A percentile compares a stretch with the other conserved stretches of the same genome.
phyloP scores from a whole-genome alignment of 495 filamentous ascomycete species.

The Xylaria intraflava region DNA sequence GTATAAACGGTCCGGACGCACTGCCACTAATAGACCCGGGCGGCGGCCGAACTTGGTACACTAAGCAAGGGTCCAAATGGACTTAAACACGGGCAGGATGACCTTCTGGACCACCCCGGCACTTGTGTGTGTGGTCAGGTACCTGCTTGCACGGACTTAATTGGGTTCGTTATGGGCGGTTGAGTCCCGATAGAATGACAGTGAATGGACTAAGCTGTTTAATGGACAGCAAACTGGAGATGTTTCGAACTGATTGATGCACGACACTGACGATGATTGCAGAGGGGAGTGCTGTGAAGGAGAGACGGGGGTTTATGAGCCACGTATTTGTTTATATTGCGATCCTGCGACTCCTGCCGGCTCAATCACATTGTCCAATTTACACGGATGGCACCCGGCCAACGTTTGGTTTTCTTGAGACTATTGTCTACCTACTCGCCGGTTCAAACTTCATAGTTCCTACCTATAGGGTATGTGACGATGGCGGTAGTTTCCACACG shows the following conservation, averaged over 20 bases:
- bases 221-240: constrained; percentile 1
- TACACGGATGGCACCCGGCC: not conserved
- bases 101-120: too few relatives aligned
- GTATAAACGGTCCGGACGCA: constrained; percentile 4
- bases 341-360: not conserved
- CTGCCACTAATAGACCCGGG: not conserved
- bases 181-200: too few relatives aligned
- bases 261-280: constrained; percentile 5
- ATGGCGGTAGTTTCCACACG: too few relatives aligned
- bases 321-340: constrained; percentile 1
- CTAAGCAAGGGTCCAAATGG: constrained; percentile 1
- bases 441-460: not conserved
- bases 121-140: too few relatives aligned
- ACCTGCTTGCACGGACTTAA: too few relatives aligned
- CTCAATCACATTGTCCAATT: not conserved
- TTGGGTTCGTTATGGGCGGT: too few relatives aligned
- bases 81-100: too few relatives aligned
- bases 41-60: not conserved
- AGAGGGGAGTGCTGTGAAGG: not conserved
- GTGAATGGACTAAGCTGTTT: constrained; percentile 5
- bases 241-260: constrained; percentile 8
- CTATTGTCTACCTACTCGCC: not conserved
- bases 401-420: too few relatives aligned
- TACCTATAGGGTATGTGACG: too few relatives aligned
- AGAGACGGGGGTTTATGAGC: not conserved